A percentile compares a stretch with the other conserved stretches of the same genome.
These are phyloP conservation scores for Ajuga reptans DNA, from an alignment of 305 asterid genomes.

Conservation along the genomic window DNA sequence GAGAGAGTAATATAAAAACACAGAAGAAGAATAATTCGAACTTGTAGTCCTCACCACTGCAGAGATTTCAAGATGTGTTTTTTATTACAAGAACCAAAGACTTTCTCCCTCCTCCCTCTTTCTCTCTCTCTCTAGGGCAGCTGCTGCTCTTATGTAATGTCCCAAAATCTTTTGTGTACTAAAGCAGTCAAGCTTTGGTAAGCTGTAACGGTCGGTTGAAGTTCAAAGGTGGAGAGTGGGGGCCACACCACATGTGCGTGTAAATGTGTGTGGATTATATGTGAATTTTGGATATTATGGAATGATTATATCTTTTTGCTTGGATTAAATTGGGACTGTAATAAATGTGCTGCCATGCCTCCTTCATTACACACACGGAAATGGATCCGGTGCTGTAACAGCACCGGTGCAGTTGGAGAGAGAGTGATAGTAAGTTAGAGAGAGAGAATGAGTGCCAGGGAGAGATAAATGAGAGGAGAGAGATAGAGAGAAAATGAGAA, in stretches of 20 bases:
- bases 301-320: conserved; percentile 30
- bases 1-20: conserved; percentile 23
- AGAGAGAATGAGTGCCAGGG: too few species aligned
- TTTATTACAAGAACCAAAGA: conserved; percentile 7
- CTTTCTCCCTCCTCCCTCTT: not conserved
- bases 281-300: conserved; percentile 38
- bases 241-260: conserved; percentile 34
- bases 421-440: too few species aligned
- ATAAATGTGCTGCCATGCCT: conserved; percentile 29
- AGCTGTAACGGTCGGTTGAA: conserved; percentile 72
- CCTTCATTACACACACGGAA: not conserved
- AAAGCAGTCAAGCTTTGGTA: conserved; percentile 60
- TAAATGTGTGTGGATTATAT: conserved; percentile 23
- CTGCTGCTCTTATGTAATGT: conserved; percentile 22
- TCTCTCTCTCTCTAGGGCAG: conserved; percentile 22
- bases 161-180: conserved; percentile 50
- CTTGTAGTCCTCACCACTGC: conserved; percentile 58
- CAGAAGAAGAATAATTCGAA: conserved; percentile 51
- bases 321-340: conserved; percentile 26
- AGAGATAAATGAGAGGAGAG: too few species aligned
- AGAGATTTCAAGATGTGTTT: conserved; percentile 29
- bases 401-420: too few species aligned
- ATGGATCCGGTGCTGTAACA: too few species aligned
- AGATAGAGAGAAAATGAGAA: too few species aligned
- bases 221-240: conserved; percentile 36